phyloP scores from a whole-genome alignment of 1,139 yeast species.

The Diutina neorugosa region DNA sequence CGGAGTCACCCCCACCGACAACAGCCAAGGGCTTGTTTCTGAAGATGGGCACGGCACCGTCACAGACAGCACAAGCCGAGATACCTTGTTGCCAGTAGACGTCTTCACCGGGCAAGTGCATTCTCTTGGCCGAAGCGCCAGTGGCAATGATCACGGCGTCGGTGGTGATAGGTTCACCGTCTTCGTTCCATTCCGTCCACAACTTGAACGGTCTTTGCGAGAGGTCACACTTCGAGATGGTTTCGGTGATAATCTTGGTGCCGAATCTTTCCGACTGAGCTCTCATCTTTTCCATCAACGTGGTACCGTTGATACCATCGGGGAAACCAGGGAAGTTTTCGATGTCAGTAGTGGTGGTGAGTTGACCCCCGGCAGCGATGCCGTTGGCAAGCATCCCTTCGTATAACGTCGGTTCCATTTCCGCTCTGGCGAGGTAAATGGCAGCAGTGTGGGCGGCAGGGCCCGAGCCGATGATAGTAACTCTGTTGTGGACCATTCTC shows the following conservation, averaged over 20 bases:
- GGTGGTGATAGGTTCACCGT: conserved; percentile 76
- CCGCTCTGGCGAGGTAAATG: conserved; percentile 91
- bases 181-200: conserved; percentile 94
- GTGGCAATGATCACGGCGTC: conserved; percentile 91
- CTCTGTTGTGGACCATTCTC: conserved; percentile 76
- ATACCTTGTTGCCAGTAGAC: conserved; percentile 98
- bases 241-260: conserved; percentile 87
- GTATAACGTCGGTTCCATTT: conserved; percentile 82
- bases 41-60: conserved; percentile 97
- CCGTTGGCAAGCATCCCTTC: conserved; percentile 98
- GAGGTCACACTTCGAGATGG: conserved; percentile 83
- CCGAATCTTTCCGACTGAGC: conserved; percentile 81
- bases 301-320: conserved; percentile 78
- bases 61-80: conserved; percentile 98
- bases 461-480: conserved; percentile 92
- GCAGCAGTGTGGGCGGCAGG: conserved; percentile 99
- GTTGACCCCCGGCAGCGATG: conserved; percentile 97
- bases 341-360: conserved; percentile 93
- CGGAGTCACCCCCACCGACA: conserved; percentile 97
- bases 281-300: conserved; percentile 89
- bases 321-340: conserved; percentile 99
- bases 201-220: conserved; percentile 82
- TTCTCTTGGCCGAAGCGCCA: conserved; percentile 95
- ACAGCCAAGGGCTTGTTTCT: conserved; percentile 97
- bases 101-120: conserved; percentile 91